phyloP scores from a whole-genome alignment of 2,329 filamentous ascomycete genomes.

The Exophiala sp. region DNA sequence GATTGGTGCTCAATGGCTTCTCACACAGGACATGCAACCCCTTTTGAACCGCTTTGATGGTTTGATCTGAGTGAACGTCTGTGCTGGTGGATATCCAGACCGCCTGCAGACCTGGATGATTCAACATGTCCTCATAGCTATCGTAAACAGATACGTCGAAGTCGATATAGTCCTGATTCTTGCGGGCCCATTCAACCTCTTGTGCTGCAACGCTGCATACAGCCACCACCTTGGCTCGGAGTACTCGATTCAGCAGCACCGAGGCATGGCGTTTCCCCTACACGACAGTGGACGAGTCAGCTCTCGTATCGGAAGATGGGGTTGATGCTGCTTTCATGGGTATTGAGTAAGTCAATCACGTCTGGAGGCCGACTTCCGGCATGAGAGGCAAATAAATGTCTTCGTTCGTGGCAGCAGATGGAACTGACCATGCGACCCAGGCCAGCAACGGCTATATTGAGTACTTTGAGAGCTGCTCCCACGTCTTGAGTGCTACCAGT shows the following conservation, averaged over 20 bases:
- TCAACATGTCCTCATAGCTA: slow-evolving; percentile 53
- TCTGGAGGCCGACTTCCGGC: no score
- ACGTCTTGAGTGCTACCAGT: not conserved
- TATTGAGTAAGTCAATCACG: no score
- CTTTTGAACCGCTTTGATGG: slow-evolving; percentile 51
- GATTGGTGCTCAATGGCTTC: slow-evolving; percentile 49
- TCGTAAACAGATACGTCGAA: slow-evolving; percentile 51
- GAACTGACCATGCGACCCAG: slow-evolving; percentile 46
- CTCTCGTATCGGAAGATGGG: no score
- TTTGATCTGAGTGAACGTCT: slow-evolving; percentile 51
- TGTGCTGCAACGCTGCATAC: slow-evolving; percentile 49
- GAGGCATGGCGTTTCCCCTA: slow-evolving; percentile 48
- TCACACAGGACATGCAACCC: slow-evolving; percentile 54
- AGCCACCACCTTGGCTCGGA: slow-evolving; percentile 47
- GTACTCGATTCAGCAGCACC: slow-evolving; percentile 44
- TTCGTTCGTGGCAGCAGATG: no score
- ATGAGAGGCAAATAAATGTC: no score
- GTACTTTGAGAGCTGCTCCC: slow-evolving; percentile 25
- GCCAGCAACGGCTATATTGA: slow-evolving; percentile 45
- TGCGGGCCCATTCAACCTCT: slow-evolving; percentile 48
- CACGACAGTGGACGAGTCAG: not conserved
- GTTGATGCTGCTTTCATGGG: no score
- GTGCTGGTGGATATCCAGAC: slow-evolving; percentile 53
- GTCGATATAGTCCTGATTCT: slow-evolving; percentile 54
- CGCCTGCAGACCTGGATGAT: slow-evolving; percentile 48